Percentiles rank a stretch among this genome's conserved stretches.
Conservation (phyloP, 345 rosid species). For the Hibiscus trionum region DNA sequence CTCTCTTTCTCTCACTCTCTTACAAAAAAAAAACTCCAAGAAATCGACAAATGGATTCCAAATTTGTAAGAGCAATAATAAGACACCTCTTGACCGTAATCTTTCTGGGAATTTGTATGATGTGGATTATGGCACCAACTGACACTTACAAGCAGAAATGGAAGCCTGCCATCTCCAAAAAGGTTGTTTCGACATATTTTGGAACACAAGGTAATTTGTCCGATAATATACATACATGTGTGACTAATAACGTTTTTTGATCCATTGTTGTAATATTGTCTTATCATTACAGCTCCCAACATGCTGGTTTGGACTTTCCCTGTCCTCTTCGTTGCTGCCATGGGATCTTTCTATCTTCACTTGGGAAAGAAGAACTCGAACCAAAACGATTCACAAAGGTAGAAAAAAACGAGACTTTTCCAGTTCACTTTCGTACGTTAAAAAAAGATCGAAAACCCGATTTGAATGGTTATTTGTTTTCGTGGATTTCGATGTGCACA, state of each 20-base stretch:
- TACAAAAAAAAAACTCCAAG: not conserved
- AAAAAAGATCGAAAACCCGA: not conserved
- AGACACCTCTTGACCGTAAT: constrained; percentile 30
- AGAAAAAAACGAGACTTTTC: not conserved
- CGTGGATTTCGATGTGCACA: not conserved
- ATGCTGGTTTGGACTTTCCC: constrained; percentile 53
- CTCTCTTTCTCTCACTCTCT: not conserved
- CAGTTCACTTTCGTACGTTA: too few species aligned
- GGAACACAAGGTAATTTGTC: constrained; percentile 48
- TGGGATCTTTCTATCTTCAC: constrained; percentile 57
- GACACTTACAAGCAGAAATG: constrained; percentile 34
- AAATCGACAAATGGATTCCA: constrained; percentile 4
- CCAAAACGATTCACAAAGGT: constrained; percentile 17
- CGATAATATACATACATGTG: too few species aligned
- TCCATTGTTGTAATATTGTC: not conserved
- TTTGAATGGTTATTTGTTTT: not conserved
- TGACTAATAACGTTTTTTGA: too few species aligned
- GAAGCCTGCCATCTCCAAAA: constrained; percentile 32
- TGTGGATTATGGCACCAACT: constrained; percentile 71
- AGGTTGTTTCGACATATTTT: constrained; percentile 35
- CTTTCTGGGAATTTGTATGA: constrained; percentile 42
- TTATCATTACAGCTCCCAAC: constrained; percentile 30
- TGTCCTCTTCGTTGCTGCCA: constrained; percentile 42
- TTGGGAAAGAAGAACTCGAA: constrained; percentile 30
- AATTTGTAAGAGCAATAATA: constrained; percentile 23